Evolutionary conservation across 371 early-diverging fungal genomes (phyloP).

Genomic region (Choanephora cucurbitarum): DNA sequence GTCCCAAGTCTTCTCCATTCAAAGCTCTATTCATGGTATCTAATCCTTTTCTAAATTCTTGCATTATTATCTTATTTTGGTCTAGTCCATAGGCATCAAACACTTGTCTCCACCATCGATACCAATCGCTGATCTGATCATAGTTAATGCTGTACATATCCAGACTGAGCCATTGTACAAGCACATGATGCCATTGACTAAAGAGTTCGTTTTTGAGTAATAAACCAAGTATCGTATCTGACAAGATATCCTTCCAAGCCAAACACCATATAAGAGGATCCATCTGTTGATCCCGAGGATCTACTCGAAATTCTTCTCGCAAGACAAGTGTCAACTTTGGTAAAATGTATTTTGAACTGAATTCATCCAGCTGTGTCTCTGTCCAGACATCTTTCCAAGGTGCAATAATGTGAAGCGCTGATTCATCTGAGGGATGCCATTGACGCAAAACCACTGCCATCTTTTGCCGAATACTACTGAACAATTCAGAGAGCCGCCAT

Average conservation of each 20-base stretch:
- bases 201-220: conserved; percentile 82
- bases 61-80: conserved; percentile 44
- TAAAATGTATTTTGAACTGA: conserved; percentile 63
- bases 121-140: conserved; percentile 78
- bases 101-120: conserved; percentile 70
- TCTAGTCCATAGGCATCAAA: conserved; percentile 54
- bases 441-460: conserved; percentile 56
- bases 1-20: conserved; percentile 21
- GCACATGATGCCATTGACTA: conserved; percentile 64
- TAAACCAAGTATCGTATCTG: conserved; percentile 54
- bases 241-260: conserved; percentile 65
- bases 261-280: conserved; percentile 63
- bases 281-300: conserved; percentile 72
- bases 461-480: conserved; percentile 66
- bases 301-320: conserved; percentile 67
- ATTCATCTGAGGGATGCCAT: conserved; percentile 73
- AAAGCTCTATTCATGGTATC: conserved; percentile 66
- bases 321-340: conserved; percentile 70
- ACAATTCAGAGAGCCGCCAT: conserved; percentile 58
- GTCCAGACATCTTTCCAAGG: conserved; percentile 79
- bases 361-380: conserved; percentile 53
- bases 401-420: conserved; percentile 55
- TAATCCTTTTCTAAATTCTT: conserved; percentile 65
- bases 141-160: conserved; percentile 43
- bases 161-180: conserved; percentile 36